These are phyloP conservation scores for Pseudogymnoascus pannorum DNA, from an alignment of 2,329 filamentous ascomycete genomes.

Conservation along the genomic window DNA sequence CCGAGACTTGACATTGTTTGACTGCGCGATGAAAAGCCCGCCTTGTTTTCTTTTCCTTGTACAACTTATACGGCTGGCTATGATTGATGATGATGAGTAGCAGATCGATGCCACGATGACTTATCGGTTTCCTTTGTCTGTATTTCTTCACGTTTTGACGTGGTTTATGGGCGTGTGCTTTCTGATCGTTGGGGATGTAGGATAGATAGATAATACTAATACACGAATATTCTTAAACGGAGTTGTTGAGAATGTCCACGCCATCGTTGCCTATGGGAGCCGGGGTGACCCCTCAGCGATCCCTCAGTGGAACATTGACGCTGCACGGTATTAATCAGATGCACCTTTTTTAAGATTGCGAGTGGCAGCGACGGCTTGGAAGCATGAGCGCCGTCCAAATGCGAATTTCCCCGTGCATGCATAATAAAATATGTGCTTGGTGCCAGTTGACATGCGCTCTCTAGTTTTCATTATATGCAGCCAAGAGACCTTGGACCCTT, in stretches of 20 bases:
- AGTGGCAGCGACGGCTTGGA: conserved; percentile 2
- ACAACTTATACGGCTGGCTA: conserved; percentile 6
- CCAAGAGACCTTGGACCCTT: neutral
- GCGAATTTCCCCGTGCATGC: neutral
- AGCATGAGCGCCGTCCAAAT: neutral
- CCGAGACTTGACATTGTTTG: neutral
- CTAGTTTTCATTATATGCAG: neutral
- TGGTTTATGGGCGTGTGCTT: conserved; percentile 1
- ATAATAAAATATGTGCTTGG: neutral
- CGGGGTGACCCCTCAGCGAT: neutral
- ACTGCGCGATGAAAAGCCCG: neutral
- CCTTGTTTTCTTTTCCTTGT: neutral
- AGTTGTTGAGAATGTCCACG: neutral
- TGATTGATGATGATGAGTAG: conserved; percentile 11
- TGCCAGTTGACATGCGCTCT: neutral
- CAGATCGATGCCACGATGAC: conserved; percentile 9
- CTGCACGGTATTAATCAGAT: neutral
- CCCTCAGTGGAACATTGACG: neutral
- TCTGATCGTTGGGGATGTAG: conserved; percentile 5
- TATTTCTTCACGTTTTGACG: conserved; percentile 3
- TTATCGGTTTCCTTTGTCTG: conserved; percentile 9
- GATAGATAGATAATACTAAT: conserved; percentile 9
- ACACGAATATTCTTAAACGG: conserved; percentile 3
- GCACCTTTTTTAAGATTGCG: neutral
- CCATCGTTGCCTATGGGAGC: too few species aligned